Conservation (phyloP, 495 filamentous ascomycete genomes). For the Aspergillus kassunensis region DNA sequence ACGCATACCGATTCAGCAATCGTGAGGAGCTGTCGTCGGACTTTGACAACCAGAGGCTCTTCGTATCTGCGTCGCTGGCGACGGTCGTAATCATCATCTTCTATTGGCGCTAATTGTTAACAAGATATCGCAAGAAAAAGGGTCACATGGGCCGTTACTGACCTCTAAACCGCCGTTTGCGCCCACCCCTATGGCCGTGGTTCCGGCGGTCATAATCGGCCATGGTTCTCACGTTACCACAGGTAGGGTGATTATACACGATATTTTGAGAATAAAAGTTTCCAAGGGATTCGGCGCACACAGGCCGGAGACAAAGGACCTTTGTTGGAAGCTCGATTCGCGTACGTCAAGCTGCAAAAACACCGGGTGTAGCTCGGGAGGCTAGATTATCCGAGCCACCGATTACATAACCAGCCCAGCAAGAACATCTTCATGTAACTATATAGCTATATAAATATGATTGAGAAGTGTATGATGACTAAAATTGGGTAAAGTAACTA, state of each 20-base stretch:
- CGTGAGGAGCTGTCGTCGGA: constrained; percentile 74
- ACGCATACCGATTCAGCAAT: constrained; percentile 75
- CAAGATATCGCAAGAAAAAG: background rate
- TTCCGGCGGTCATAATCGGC: constrained; percentile 68
- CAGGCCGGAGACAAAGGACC: constrained; percentile 1
- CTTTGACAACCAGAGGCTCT: constrained; percentile 67
- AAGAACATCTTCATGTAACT: background rate
- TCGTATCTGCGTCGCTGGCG: constrained; percentile 75
- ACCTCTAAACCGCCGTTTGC: constrained; percentile 64
- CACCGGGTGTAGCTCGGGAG: constrained; percentile 12
- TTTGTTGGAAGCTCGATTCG: constrained; percentile 4
- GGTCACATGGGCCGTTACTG: background rate
- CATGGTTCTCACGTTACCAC: constrained; percentile 44
- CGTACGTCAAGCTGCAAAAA: constrained; percentile 17
- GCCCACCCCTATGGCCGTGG: constrained; percentile 54
- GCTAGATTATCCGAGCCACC: constrained; percentile 20
- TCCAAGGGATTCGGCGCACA: background rate
- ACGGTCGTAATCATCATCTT: constrained; percentile 74
- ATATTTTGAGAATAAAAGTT: background rate
- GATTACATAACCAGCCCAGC: constrained; percentile 15
- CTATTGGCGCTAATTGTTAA: constrained; percentile 31
- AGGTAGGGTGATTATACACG: background rate
- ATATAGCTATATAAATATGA: background rate
- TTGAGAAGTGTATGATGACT: constrained; percentile 17
- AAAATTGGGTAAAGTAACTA: constrained; percentile 22